These are phyloP conservation scores for Claviceps sp. DNA, from an alignment of 2,329 filamentous ascomycete genomes.

Conservation along the genomic window DNA sequence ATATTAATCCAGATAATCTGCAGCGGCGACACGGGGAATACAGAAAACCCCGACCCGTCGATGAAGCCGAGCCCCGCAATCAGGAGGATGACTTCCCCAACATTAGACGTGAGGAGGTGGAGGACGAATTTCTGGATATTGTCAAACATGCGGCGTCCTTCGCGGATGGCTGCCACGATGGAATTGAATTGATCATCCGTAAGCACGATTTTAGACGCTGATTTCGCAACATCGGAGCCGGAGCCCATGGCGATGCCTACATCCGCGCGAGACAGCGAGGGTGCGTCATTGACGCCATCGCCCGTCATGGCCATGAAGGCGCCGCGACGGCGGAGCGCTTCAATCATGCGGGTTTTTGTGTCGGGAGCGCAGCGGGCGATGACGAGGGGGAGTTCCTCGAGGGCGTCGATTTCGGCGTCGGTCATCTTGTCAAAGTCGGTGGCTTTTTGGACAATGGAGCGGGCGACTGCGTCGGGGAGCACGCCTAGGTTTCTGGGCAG, in stretches of 20 bases:
- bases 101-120: constrained; percentile 67
- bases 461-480: constrained; percentile 48
- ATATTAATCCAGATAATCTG: constrained; percentile 93
- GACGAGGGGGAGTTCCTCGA: constrained; percentile 65
- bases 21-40: constrained; percentile 75
- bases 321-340: constrained; percentile 64
- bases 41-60: constrained; percentile 55
- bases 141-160: constrained; percentile 74
- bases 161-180: constrained; percentile 70
- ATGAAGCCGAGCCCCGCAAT: constrained; percentile 74
- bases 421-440: constrained; percentile 66
- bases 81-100: constrained; percentile 70
- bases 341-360: constrained; percentile 85
- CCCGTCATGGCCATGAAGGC: constrained; percentile 79
- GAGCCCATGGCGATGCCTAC: constrained; percentile 88
- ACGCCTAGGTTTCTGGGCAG: constrained; percentile 49
- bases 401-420: constrained; percentile 60
- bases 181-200: constrained; percentile 83
- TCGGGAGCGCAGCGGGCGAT: constrained; percentile 74
- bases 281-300: constrained; percentile 78
- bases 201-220: constrained; percentile 67
- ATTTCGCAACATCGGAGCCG: constrained; percentile 76
- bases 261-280: constrained; percentile 66
- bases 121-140: constrained; percentile 84
- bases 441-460: constrained; percentile 60